phyloP scores from a whole-genome alignment of 2,329 filamentous ascomycete genomes.

The Diplodia mutila region DNA sequence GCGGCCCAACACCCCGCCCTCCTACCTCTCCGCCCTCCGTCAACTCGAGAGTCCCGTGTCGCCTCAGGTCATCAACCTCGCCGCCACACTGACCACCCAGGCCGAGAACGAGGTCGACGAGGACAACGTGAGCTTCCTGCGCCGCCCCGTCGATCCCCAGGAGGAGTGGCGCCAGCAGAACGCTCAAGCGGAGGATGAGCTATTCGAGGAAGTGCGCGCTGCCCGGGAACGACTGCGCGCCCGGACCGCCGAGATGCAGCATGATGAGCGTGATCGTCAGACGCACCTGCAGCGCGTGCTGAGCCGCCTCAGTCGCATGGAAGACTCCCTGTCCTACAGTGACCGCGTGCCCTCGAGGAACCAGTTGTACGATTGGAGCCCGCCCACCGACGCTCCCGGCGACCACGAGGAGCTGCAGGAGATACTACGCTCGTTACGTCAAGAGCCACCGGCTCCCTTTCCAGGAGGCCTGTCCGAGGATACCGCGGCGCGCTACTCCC shows the following conservation, averaged over 20 bases:
- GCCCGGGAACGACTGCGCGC: constrained; percentile 29
- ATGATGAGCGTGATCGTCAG: constrained; percentile 45
- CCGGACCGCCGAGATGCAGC: constrained; percentile 33
- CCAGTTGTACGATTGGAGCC: constrained; percentile 65
- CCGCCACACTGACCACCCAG: constrained; percentile 53
- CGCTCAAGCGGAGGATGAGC: constrained; percentile 29
- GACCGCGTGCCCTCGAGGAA: constrained; percentile 58
- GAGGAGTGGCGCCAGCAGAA: constrained; percentile 39
- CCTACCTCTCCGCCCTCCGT: constrained; percentile 53
- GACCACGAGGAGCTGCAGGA: constrained; percentile 46
- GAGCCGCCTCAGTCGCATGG: constrained; percentile 48
- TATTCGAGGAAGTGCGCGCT: constrained; percentile 25
- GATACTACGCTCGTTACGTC: constrained; percentile 46
- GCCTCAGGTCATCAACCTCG: constrained; percentile 50
- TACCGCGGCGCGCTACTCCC: constrained; percentile 34
- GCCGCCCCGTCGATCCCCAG: constrained; percentile 45
- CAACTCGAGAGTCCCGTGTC: constrained; percentile 53
- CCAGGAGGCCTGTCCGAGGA: constrained; percentile 43
- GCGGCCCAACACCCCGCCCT: constrained; percentile 35
- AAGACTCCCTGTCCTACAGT: constrained; percentile 55
- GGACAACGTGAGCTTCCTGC: constrained; percentile 57
- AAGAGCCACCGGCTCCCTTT: constrained; percentile 44
- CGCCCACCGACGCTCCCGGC: constrained; percentile 43
- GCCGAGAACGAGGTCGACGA: constrained; percentile 51
- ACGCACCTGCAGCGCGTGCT: constrained; percentile 52